Evolutionary conservation across 176 grass and related monocot genomes (phyloP).

Genomic region (Guadua angustifolia): DNA sequence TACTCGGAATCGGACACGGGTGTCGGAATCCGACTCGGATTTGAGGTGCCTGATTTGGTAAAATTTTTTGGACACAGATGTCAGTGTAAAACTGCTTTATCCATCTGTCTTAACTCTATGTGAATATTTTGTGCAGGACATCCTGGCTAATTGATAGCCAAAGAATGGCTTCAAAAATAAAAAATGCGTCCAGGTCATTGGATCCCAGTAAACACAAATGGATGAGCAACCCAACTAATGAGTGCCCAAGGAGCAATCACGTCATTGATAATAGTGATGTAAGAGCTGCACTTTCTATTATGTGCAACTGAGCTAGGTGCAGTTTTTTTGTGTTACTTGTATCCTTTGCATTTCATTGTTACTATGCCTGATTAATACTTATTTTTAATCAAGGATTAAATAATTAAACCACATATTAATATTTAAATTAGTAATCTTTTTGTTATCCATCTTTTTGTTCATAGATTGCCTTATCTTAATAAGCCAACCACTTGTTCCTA

Average conservation of each 20-base stretch:
- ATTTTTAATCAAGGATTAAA: not conserved
- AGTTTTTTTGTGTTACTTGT: not conserved
- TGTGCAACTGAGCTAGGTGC: not conserved
- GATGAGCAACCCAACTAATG: constrained; percentile 79
- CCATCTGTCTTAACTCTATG: constrained; percentile 25
- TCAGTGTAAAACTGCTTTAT: not conserved
- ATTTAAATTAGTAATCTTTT: not conserved
- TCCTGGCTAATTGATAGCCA: constrained; percentile 91
- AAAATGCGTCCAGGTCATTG: constrained; percentile 67
- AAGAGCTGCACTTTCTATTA: constrained; percentile 48
- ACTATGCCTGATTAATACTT: not conserved
- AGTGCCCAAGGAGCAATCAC: constrained; percentile 81
- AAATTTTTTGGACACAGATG: too few species aligned
- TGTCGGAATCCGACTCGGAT: too few species aligned
- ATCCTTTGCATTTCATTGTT: constrained; percentile 19
- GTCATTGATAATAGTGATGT: constrained; percentile 96
- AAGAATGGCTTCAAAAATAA: constrained; percentile 95
- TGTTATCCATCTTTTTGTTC: not conserved
- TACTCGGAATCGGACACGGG: too few species aligned
- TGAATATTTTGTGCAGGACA: constrained; percentile 64
- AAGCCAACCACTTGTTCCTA: constrained; percentile 16
- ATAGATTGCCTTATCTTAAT: constrained; percentile 12
- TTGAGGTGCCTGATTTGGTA: too few species aligned
- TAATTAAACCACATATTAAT: not conserved
- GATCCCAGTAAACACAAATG: constrained; percentile 75